Evolutionary conservation across 345 rosid species (phyloP).

Genomic region (Eucalyptus leucophloia): DNA sequence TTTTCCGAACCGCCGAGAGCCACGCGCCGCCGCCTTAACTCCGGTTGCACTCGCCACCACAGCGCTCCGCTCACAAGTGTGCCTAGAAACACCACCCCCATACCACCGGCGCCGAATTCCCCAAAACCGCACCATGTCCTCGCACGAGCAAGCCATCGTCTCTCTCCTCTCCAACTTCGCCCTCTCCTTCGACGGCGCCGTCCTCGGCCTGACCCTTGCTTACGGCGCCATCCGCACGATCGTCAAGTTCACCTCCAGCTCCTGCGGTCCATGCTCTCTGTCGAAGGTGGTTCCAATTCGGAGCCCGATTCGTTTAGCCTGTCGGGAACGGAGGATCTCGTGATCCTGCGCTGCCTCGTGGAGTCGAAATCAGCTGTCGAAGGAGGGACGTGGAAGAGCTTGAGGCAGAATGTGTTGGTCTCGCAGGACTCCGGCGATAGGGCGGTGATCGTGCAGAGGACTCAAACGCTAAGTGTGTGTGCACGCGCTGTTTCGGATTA

Average conservation of each 20-base stretch:
- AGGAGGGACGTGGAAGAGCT: conserved; percentile 19
- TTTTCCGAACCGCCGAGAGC: neutral
- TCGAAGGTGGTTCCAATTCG: no score
- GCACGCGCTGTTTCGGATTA: no score
- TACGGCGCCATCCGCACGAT: neutral
- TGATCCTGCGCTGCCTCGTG: conserved; percentile 47
- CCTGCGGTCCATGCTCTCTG: no score
- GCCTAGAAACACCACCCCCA: neutral
- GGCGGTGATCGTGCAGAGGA: conserved; percentile 72
- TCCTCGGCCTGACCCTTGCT: conserved; percentile 64
- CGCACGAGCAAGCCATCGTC: conserved; percentile 52
- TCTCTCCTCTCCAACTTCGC: conserved; percentile 43
- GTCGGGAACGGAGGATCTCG: conserved; percentile 14
- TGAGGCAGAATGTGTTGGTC: conserved; percentile 22
- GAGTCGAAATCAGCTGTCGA: conserved; percentile 32
- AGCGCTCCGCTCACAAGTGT: neutral
- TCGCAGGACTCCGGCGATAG: conserved; percentile 65
- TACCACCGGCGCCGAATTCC: neutral
- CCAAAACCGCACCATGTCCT: conserved; percentile 29
- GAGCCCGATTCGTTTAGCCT: neutral
- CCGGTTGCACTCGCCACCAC: neutral
- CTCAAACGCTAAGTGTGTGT: conserved; percentile 31
- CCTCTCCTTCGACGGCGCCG: conserved; percentile 80
- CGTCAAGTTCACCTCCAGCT: no score
- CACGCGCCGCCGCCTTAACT: neutral